Base-by-base conservation (phyloP, 1,139 yeast species). In the Sugiyamaella grinbergsii region DNA sequence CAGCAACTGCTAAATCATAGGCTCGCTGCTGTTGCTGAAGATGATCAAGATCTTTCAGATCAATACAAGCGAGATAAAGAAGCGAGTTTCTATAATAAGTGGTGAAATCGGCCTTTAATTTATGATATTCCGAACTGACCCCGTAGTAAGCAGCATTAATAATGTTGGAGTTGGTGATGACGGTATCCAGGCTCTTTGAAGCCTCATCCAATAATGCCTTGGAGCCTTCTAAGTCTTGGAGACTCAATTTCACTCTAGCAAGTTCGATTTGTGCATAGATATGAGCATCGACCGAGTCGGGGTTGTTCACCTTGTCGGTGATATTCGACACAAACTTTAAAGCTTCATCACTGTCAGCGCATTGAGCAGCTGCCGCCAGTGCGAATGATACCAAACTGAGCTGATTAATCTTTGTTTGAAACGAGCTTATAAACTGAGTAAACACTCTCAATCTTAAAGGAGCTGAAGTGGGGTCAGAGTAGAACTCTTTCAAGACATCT, bases 101-200 rank as follows among this genome's bases (percentile, higher is more conserved):
- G 61, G 89, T 87, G 70, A 85, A 90, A 68, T 93, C 95, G 26
- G 82, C 81, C 62, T 81, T 81, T 56, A 79, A 70, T 70, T 88
- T 86, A 75, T 79, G 82, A 64, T 83, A 81, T 64, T 86, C 88
- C 50, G 96, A 83, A 62, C 81, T 83, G 20, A 94, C 83, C 54
- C 85, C 81, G 69, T 88, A 93, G 68, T 79, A 91, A 18, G 95
- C 88, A 24, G 95, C 89, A 60, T 83, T 84, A 58, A 91, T 81
- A 60, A 82, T 80, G 33, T 41, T 47, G 16, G 47, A 42, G 42
- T 84, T 75, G 58, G 85, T 90, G 55, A 82, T 75, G 22, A 82
- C 75, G 58, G 81, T 84, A 42, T 86, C 91, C 51, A 90, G 77
- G 55, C 77, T 73, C 54, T 71, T 71, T 47, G 81, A 78, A 47